These are phyloP conservation scores for Globisporangium recalcitrans DNA, from an alignment of 352 stramenopile genomes.

Conservation along the genomic window DNA sequence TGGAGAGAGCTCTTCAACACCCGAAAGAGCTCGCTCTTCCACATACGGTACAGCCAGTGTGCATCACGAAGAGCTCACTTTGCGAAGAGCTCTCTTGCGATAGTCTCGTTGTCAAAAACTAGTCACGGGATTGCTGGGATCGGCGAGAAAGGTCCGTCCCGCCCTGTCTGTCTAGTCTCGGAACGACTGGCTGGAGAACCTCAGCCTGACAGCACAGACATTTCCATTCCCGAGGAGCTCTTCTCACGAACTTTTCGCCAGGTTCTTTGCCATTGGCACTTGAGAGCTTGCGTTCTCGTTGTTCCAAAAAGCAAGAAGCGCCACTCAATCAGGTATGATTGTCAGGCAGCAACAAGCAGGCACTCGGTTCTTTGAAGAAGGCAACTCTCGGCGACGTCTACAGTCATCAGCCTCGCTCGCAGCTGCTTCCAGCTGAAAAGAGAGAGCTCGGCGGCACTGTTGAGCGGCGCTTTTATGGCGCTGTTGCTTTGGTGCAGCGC, in stretches of 20 bases:
- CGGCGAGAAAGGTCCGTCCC: neutral
- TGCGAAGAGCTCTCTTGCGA: neutral
- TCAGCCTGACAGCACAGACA: neutral
- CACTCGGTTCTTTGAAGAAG: no score
- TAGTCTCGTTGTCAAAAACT: no score
- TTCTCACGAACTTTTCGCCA: no score
- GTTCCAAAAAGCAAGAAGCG: neutral
- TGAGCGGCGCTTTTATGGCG: slow-evolving; percentile 2
- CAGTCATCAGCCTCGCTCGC: neutral
- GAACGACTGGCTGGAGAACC: neutral
- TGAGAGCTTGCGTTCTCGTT: neutral
- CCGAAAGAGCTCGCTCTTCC: neutral
- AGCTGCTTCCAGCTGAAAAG: neutral
- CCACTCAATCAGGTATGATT: neutral
- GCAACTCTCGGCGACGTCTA: slow-evolving; percentile 4
- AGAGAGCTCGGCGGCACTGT: neutral
- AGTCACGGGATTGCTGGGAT: neutral
- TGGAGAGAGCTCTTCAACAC: neutral
- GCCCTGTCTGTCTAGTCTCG: neutral
- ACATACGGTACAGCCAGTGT: neutral
- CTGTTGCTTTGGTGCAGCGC: neutral
- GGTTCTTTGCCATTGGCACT: neutral
- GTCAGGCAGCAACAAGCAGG: no score
- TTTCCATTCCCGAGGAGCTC: neutral
- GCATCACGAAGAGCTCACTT: neutral